These are phyloP conservation scores for Cyathus striatus DNA, from an alignment of 768 basidiomycete species.

Conservation along the genomic window DNA sequence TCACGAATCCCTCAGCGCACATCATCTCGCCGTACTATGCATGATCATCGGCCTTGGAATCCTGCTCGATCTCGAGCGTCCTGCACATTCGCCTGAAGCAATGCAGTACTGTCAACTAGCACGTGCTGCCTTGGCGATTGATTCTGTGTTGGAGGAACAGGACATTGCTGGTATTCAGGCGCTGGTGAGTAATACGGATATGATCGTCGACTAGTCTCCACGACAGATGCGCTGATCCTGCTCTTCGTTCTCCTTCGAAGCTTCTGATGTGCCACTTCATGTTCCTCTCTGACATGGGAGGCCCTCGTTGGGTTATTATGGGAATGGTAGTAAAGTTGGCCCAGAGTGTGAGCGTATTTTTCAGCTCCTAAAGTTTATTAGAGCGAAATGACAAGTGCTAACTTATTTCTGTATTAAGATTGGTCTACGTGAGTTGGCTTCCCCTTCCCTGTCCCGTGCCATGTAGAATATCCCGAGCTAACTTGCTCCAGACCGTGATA, in stretches of 20 bases:
- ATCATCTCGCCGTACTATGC: conserved; percentile 55
- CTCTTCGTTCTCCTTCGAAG: conserved; percentile 24
- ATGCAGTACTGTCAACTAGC: conserved; percentile 57
- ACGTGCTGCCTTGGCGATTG: conserved; percentile 53
- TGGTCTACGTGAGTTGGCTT: conserved; percentile 54
- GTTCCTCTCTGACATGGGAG: conserved; percentile 47
- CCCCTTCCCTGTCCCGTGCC: conserved; percentile 6
- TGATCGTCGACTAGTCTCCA: too few species aligned
- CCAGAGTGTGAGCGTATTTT: conserved; percentile 47
- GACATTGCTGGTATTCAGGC: conserved; percentile 61
- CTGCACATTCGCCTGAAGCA: conserved; percentile 48
- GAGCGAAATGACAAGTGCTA: conserved; percentile 7
- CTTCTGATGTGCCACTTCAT: conserved; percentile 53
- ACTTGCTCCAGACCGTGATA: conserved; percentile 72
- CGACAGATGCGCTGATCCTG: conserved; percentile 7
- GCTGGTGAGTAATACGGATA: conserved; percentile 54
- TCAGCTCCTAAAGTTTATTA: conserved; percentile 3
- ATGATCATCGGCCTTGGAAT: conserved; percentile 63
- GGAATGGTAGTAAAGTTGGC: conserved; percentile 67
- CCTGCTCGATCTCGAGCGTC: conserved; percentile 54
- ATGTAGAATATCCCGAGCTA: too few species aligned
- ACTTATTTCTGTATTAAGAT: conserved; percentile 31
- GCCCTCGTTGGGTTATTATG: conserved; percentile 66
- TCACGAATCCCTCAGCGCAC: conserved; percentile 39
- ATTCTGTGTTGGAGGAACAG: conserved; percentile 62